These are phyloP conservation scores for Scopulariopsis brevicaulis DNA, from an alignment of 2,329 filamentous ascomycete species.

Conservation along the genomic window DNA sequence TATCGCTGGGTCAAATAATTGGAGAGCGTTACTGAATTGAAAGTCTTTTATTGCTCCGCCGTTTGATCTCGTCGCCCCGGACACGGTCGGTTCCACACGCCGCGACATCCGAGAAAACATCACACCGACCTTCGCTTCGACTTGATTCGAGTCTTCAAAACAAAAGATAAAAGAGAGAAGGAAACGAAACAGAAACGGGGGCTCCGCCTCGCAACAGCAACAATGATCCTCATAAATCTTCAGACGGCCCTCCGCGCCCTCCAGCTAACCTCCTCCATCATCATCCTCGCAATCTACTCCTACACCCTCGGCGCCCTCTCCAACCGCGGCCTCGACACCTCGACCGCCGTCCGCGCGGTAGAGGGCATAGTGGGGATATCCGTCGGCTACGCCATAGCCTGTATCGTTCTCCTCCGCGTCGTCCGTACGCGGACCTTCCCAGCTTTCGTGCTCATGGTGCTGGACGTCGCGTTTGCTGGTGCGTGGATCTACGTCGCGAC, in stretches of 20 bases:
- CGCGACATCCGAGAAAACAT: background rate
- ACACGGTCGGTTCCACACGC: background rate
- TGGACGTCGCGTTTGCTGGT: conserved; percentile 67
- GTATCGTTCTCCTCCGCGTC: conserved; percentile 67
- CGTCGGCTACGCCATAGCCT: conserved; percentile 62
- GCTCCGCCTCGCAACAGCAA: background rate
- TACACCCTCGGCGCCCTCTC: conserved; percentile 72
- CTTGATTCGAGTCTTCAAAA: no score
- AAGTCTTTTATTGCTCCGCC: background rate
- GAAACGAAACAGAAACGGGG: no score
- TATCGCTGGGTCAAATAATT: background rate
- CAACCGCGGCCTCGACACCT: conserved; percentile 52
- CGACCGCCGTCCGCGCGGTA: conserved; percentile 58
- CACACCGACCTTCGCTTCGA: no score
- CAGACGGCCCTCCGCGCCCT: conserved; percentile 65
- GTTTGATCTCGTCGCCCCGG: background rate
- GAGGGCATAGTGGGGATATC: conserved; percentile 67
- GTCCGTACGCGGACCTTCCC: conserved; percentile 65
- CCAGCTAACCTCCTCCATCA: conserved; percentile 58
- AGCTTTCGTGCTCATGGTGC: conserved; percentile 58
- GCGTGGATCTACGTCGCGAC: conserved; percentile 74
- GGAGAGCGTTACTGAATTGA: background rate
- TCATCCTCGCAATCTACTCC: conserved; percentile 69
- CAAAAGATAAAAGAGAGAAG: no score
- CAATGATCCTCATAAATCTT: conserved; percentile 42